Evolutionary conservation across 176 grass and related monocot species (phyloP).

Genomic region (Triticum dicoccoides): DNA sequence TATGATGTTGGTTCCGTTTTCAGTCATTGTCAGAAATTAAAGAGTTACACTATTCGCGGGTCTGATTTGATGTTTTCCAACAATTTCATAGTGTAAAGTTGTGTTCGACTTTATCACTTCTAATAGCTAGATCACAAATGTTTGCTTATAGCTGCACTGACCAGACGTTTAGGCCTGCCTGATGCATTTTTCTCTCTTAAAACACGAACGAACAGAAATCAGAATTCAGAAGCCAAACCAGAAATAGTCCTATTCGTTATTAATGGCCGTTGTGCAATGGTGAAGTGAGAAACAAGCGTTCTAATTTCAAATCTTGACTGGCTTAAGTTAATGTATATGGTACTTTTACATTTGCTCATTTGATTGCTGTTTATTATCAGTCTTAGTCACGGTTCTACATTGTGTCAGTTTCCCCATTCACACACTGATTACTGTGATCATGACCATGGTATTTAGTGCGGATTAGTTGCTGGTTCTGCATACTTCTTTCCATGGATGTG

Average conservation of each 20-base stretch:
- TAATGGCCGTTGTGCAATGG: not conserved
- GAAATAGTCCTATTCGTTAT: not conserved
- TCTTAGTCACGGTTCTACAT: not conserved
- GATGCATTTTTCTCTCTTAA: not conserved
- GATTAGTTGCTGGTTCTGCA: not conserved
- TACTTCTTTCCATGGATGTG: not conserved
- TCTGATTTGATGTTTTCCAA: not conserved
- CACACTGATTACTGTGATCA: not conserved
- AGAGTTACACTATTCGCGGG: not conserved
- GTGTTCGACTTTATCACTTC: not conserved
- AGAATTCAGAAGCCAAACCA: not conserved
- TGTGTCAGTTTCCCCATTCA: not conserved
- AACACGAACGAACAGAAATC: not conserved
- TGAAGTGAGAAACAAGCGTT: not conserved
- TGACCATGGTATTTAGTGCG: not conserved
- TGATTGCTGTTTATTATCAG: not conserved
- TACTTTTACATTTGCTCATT: not conserved
- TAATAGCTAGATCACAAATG: not conserved
- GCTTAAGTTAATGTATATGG: not conserved
- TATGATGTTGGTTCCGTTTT: not conserved
- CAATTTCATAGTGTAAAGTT: not conserved
- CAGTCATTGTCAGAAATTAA: not conserved
- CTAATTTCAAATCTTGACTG: not conserved
- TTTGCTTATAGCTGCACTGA: not conserved
- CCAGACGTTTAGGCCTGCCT: not conserved